These are phyloP conservation scores for Aspergillus bridgeri DNA, from an alignment of 495 filamentous ascomycete species.

Conservation along the genomic window DNA sequence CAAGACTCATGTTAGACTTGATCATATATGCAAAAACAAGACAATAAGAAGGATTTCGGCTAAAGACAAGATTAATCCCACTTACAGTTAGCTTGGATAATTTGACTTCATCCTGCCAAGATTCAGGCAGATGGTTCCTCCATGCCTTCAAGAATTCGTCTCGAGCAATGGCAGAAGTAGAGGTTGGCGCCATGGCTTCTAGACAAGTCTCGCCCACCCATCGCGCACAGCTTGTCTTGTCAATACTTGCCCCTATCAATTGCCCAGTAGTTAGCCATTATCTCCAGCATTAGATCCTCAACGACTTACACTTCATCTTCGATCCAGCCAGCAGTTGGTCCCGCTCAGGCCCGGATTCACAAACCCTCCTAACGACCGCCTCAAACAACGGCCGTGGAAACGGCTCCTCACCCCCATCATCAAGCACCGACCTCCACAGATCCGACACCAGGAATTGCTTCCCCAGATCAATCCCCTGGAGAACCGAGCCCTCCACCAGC, in stretches of 20 bases:
- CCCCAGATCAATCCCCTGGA: slow-evolving; percentile 44
- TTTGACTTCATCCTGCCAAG: slow-evolving; percentile 51
- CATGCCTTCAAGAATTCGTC: slow-evolving; percentile 50
- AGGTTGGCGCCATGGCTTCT: slow-evolving; percentile 42
- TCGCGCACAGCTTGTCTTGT: slow-evolving; percentile 38
- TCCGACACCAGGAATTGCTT: slow-evolving; percentile 48
- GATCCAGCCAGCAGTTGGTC: slow-evolving; percentile 11
- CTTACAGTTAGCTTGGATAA: slow-evolving; percentile 45
- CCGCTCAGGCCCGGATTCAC: slow-evolving; percentile 23
- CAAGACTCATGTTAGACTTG: neutral
- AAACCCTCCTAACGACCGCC: slow-evolving; percentile 41
- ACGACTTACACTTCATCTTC: slow-evolving; percentile 40
- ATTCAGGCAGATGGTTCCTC: slow-evolving; percentile 57
- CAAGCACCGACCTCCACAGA: slow-evolving; percentile 45
- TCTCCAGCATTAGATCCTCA: neutral
- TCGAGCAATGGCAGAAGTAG: slow-evolving; percentile 33
- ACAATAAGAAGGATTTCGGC: neutral
- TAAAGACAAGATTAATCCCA: neutral
- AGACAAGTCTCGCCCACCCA: slow-evolving; percentile 55
- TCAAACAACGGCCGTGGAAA: slow-evolving; percentile 42
- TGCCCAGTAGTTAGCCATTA: slow-evolving; percentile 7
- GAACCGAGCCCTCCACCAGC: slow-evolving; percentile 40
- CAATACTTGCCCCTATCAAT: slow-evolving; percentile 44
- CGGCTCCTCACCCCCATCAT: slow-evolving; percentile 37
- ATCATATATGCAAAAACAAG: slow-evolving; percentile 1